Percentiles rank a stretch among this genome's conserved stretches.
These are phyloP conservation scores for Gnomoniopsis sp. DNA, from an alignment of 2,329 filamentous ascomycete species.

Conservation along the genomic window DNA sequence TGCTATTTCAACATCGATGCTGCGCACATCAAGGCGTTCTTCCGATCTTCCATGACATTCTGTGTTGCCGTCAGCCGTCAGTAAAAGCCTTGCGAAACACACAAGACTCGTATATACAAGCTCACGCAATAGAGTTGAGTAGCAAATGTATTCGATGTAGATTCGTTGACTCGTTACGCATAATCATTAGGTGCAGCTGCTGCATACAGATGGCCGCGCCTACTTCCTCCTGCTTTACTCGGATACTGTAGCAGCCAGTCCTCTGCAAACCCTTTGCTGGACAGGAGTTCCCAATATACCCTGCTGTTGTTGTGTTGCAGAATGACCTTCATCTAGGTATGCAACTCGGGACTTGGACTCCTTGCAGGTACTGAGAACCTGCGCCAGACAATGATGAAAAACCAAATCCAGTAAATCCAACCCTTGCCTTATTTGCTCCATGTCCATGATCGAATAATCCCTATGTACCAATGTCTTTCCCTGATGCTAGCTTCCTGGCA, in stretches of 20 bases:
- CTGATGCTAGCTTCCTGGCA: neutral
- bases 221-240: neutral
- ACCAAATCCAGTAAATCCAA: constrained; percentile 3
- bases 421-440: neutral
- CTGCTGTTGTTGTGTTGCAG: neutral
- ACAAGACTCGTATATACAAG: no score
- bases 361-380: neutral
- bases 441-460: neutral
- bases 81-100: no score
- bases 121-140: no score
- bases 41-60: no score
- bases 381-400: neutral
- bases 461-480: neutral
- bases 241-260: neutral
- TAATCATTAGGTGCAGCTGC: neutral
- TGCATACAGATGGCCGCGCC: neutral
- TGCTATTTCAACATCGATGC: no score
- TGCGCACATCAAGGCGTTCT: no score
- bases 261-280: neutral
- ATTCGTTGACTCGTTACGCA: constrained; percentile 5
- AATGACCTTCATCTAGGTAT: neutral
- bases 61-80: no score
- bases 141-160: neutral
- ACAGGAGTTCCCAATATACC: neutral
- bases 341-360: neutral